phyloP scores from a whole-genome alignment of 257 asterid species.

The Nicotiana benthamiana region DNA sequence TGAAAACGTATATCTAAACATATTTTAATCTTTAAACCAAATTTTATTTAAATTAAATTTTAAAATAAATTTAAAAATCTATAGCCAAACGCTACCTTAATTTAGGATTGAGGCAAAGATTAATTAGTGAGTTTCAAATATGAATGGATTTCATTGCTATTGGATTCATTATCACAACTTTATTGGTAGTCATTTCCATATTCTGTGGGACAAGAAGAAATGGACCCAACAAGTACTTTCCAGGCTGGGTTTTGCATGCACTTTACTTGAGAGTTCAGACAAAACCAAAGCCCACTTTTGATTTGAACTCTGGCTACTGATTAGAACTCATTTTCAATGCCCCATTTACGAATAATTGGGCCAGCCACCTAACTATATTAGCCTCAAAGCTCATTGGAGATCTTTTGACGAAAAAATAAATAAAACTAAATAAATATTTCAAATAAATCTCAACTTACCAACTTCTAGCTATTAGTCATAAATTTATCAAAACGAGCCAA shows the following conservation, averaged over 20 bases:
- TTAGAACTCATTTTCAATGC: background rate
- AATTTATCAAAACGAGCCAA: no score
- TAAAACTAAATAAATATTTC: no score
- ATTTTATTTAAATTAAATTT: no score
- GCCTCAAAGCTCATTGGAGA: background rate
- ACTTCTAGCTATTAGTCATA: no score
- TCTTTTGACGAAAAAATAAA: background rate
- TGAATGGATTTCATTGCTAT: conserved; percentile 15
- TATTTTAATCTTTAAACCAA: no score
- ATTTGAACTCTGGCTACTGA: background rate
- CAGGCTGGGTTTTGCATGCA: conserved; percentile 6
- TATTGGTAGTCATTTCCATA: background rate
- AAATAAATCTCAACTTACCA: no score
- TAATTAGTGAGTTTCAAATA: background rate
- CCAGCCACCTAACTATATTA: background rate
- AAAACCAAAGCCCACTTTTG: background rate
- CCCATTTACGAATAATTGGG: background rate
- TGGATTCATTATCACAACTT: conserved; percentile 6
- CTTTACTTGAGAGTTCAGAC: background rate
- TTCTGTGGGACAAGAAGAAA: background rate
- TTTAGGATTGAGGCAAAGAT: no score
- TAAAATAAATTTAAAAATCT: no score
- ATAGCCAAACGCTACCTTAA: no score
- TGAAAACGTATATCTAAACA: no score
- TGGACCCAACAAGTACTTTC: conserved; percentile 29